Evolutionary conservation across 352 stramenopile species (phyloP), one percentile per base, ranked within the genome.

Genomic region (Phytophthora litchii): DNA sequence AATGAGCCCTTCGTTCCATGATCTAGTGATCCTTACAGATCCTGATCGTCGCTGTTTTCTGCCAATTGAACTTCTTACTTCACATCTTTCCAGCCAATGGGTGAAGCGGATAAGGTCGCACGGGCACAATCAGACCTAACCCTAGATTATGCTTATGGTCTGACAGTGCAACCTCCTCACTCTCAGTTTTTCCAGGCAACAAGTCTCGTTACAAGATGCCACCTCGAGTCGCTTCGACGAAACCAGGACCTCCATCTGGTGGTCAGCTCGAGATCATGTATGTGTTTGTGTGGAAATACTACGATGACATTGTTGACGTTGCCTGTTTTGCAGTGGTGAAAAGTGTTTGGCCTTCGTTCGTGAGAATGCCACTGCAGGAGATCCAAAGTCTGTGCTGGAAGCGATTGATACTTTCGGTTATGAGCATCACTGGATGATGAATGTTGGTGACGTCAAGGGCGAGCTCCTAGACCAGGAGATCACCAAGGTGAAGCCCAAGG

Each of bases 371-470:
- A 67, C 52, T 9, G 40, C 21, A 1, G 66, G 66, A 9, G 54
- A 85, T 34, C 44, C 70, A 0, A 57, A 54, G n/a, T 82, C 75
- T 3, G 64, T 85, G 0, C 11, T 78, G 17, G 44, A 67, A 6
- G 61, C 56, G 14, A 78, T 85, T 19, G 75, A 82, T 50, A 64
- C 67, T 6, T 82, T 78, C 53, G 53, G 49, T 31, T 56, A 64
- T 29, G 37, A 70, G 7, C 53, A 70, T 34, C 59, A 59, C 45
- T 71, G 49, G 50, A 80, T 82, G 69, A 81, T 82, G 66, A 78
- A 77, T 29, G 72, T 85, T 4, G 69, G 75, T 7, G 60, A 70
- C 40, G 48, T 67, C 29, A 85, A 85, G 41, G 75, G 75, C 4
- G 48, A 54, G n/a, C 57, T 82, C 29, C 54, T 84, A 37, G 72